Conservation (phyloP, 495 filamentous ascomycete genomes). For the Xylaria bambusicola region DNA sequence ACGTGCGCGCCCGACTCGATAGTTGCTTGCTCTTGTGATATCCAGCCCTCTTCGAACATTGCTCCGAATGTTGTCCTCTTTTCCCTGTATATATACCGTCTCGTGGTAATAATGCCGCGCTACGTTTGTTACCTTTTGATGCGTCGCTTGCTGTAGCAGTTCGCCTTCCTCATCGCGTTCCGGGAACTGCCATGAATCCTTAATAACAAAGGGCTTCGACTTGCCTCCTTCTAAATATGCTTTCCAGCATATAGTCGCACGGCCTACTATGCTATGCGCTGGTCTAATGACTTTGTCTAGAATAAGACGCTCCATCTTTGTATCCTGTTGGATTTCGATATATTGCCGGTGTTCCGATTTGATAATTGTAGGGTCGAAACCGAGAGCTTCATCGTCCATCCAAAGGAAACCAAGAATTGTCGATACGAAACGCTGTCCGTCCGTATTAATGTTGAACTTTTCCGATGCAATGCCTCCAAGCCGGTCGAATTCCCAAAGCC, state of each 20-base stretch:
- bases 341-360: slow-evolving; percentile 34
- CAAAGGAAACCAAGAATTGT: slow-evolving; percentile 50
- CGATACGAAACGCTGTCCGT: slow-evolving; percentile 48
- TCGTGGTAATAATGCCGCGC: slow-evolving; percentile 49
- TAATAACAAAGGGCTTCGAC: slow-evolving; percentile 36
- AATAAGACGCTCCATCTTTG: slow-evolving; percentile 43
- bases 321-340: slow-evolving; percentile 42
- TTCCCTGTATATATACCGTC: slow-evolving; percentile 39
- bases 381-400: slow-evolving; percentile 49
- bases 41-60: slow-evolving; percentile 40
- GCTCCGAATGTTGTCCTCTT: slow-evolving; percentile 38
- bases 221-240: slow-evolving; percentile 42
- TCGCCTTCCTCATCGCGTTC: slow-evolving; percentile 51
- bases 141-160: slow-evolving; percentile 40
- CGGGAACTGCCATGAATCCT: slow-evolving; percentile 53
- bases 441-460: slow-evolving; percentile 50
- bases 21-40: slow-evolving; percentile 40
- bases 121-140: slow-evolving; percentile 41
- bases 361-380: slow-evolving; percentile 52
- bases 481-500: slow-evolving; percentile 50
- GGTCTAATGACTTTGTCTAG: slow-evolving; percentile 44
- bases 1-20: slow-evolving; percentile 36
- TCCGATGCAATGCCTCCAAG: slow-evolving; percentile 50
- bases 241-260: slow-evolving; percentile 51
- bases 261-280: slow-evolving; percentile 38